These are phyloP conservation scores for Vigna angularis DNA, from an alignment of 306 rosid genomes.

Conservation along the genomic window DNA sequence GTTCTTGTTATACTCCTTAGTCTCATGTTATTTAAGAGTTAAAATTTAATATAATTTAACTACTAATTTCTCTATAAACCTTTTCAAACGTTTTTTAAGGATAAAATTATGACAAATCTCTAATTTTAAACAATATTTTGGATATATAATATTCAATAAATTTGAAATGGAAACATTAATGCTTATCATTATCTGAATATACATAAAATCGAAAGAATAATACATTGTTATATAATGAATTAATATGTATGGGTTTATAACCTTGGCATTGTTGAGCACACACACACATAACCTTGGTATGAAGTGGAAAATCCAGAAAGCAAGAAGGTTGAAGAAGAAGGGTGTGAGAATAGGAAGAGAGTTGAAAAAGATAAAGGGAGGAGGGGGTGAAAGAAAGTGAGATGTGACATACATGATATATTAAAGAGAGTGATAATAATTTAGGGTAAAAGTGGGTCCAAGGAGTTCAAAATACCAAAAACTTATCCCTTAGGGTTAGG, in stretches of 20 bases:
- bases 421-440: conserved; percentile 45
- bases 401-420: conserved; percentile 39
- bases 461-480: conserved; percentile 18
- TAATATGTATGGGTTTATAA: too few relatives aligned
- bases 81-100: rapidly evolving
- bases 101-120: rapidly evolving
- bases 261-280: too few relatives aligned
- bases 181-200: too few relatives aligned
- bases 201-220: rapidly evolving
- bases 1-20: too few relatives aligned
- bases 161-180: too few relatives aligned
- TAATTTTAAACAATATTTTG: too few relatives aligned
- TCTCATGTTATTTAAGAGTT: too few relatives aligned
- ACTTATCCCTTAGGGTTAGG: conserved; percentile 38
- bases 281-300: too few relatives aligned
- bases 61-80: rapidly evolving
- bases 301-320: conserved; percentile 41
- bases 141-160: too few relatives aligned
- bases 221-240: too few relatives aligned
- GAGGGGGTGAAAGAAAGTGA: conserved; percentile 37
- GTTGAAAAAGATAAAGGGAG: conserved; percentile 29
- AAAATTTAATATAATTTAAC: too few relatives aligned
- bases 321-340: conserved; percentile 31
- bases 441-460: conserved; percentile 42
- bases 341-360: conserved; percentile 54